Conservation (phyloP, 1,284 basidiomycete species). For the Volvariella surrecta region DNA sequence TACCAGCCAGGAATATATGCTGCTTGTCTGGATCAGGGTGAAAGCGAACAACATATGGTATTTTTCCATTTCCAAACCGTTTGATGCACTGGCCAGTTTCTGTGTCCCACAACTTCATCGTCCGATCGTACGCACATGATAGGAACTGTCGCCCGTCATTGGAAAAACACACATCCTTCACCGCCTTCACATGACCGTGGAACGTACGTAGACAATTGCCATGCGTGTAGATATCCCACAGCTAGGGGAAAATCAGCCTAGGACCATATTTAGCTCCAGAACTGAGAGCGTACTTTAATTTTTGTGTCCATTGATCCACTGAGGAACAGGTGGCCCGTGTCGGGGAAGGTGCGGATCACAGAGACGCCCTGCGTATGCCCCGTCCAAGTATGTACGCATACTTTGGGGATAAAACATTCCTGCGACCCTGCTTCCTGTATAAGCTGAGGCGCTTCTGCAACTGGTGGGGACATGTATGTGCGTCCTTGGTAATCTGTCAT, state of each 20-base stretch:
- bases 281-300: conserved; percentile 68
- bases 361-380: conserved; percentile 97
- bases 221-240: conserved; percentile 98
- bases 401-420: conserved; percentile 91
- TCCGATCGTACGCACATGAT: conserved; percentile 91
- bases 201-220: conserved; percentile 96
- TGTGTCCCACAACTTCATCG: conserved; percentile 99
- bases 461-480: conserved; percentile 95
- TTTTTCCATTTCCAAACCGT: conserved; percentile 94
- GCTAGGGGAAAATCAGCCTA: conserved; percentile 33
- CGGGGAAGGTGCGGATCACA: conserved; percentile 88
- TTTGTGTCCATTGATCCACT: conserved; percentile 98
- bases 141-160: conserved; percentile 89
- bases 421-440: conserved; percentile 76
- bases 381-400: conserved; percentile 95
- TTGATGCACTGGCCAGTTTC: conserved; percentile 96
- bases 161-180: conserved; percentile 94
- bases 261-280: conserved; percentile 5
- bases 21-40: conserved; percentile 97
- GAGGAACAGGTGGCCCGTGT: conserved; percentile 87
- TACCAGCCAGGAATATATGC: conserved; percentile 93
- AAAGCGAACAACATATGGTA: conserved; percentile 91
- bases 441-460: conserved; percentile 73
- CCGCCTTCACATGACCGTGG: conserved; percentile 93
- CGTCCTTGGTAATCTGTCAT: conserved; percentile 97